Base-by-base conservation (phyloP, 768 basidiomycete genomes). In the Tulasnella sp. region DNA sequence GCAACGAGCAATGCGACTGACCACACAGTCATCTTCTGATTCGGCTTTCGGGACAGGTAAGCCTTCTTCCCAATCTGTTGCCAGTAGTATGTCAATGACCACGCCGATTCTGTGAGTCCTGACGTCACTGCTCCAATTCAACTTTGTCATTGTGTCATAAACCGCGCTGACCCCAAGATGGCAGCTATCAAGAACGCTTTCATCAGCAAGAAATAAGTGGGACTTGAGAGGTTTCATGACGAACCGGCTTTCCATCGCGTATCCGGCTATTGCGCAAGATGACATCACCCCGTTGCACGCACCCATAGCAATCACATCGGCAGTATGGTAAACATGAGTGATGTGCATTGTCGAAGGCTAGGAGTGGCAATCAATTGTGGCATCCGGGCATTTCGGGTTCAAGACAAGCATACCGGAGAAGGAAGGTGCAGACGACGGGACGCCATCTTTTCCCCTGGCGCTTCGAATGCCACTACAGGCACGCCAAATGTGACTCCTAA, bases 291-390 rank as follows among this genome's bases (percentile, higher is more conserved):
- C 95, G 21, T 87, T 96, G 83, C 95, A 96, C 0, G 88, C 88
- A 1, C 94, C 94, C 90, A 94, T 94, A 3, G 97, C 90, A 48
- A 98, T 94, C 0, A 96, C 97, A 87, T 99, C 97, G n/a, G 93
- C 97, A 1, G 94, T 98, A 84, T 98, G 93, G 83, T 94, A 97
- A 8, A 98, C 88, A 83, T 98, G 96, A 14, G 80, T 81, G 40
- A 81, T 62, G 52, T 81, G 80, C 42, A 38, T 48, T 3, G 42
- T 75, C 18, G 79, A 75, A 27, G 80, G 80, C 80, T 81, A 9
- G 12, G 71, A n/a, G 78, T 62, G 24, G 52, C 52, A n/a, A 56
- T 76, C 46, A 38, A n/a, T 24, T 46, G 44, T 42, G 39, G 34
- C 62, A 68, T 68, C 62, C 38, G 44, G 44, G 73, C 18, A 42